phyloP scores from a whole-genome alignment of 2,329 filamentous ascomycete species.

The Epichloe festucae region DNA sequence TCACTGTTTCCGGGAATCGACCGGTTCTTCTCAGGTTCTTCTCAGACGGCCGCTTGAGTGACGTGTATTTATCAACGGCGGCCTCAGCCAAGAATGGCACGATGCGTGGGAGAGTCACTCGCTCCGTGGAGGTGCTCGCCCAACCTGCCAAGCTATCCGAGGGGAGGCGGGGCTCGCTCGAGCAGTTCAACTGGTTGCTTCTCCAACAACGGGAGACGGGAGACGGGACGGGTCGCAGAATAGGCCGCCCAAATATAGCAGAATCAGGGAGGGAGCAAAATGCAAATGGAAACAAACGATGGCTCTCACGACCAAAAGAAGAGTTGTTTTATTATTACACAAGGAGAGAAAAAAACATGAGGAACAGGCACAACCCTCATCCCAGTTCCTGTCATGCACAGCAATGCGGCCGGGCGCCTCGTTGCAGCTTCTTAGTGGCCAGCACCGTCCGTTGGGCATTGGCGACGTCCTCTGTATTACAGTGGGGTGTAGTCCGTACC shows the following conservation, averaged over 20 bases:
- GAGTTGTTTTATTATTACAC: background rate
- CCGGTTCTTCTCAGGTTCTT: too few species aligned
- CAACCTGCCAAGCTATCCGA: too few species aligned
- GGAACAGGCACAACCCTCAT: too few species aligned
- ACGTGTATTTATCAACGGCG: too few species aligned
- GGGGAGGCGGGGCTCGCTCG: background rate
- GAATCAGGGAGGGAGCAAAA: too few species aligned
- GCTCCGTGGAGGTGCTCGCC: too few species aligned
- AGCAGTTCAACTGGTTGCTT: background rate
- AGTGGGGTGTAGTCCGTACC: too few species aligned
- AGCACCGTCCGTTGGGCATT: background rate
- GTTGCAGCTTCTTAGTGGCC: constrained; percentile 1
- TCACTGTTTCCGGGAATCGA: too few species aligned
- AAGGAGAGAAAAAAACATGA: background rate
- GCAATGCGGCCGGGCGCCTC: background rate
- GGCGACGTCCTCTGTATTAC: background rate
- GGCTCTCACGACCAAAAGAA: background rate
- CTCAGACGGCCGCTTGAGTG: too few species aligned
- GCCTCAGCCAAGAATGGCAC: too few species aligned
- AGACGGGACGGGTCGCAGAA: constrained; percentile 9
- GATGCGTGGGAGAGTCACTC: too few species aligned
- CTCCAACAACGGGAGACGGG: background rate
- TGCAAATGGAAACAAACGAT: background rate
- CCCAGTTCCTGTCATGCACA: too few species aligned
- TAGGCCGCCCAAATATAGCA: constrained; percentile 6